Evolutionary conservation across 768 basidiomycete genomes (phyloP).

Genomic region (Xerocomus potaroensis): DNA sequence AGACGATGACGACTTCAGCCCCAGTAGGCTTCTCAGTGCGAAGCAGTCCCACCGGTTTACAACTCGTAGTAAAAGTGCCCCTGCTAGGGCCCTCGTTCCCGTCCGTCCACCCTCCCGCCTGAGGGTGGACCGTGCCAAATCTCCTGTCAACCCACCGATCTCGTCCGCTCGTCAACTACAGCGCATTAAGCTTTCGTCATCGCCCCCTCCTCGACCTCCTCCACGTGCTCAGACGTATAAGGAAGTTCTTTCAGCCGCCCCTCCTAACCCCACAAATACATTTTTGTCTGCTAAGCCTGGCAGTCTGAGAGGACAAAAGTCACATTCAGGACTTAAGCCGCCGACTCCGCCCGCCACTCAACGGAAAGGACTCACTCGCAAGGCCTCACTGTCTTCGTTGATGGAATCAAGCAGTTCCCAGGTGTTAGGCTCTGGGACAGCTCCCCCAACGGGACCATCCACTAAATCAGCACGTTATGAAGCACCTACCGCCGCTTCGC

Average conservation of each 20-base stretch:
- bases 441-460: constrained; percentile 31
- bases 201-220: constrained; percentile 55
- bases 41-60: constrained; percentile 42
- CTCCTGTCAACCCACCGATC: constrained; percentile 62
- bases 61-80: constrained; percentile 57
- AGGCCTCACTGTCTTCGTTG: constrained; percentile 75
- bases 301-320: constrained; percentile 79
- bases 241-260: constrained; percentile 45
- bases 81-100: constrained; percentile 45
- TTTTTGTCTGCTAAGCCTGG: constrained; percentile 67
- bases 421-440: constrained; percentile 49
- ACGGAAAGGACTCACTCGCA: constrained; percentile 58
- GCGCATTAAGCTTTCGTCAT: constrained; percentile 63
- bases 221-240: constrained; percentile 59
- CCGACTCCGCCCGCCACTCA: constrained; percentile 63
- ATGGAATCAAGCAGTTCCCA: constrained; percentile 58
- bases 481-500: constrained; percentile 76
- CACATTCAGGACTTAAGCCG: constrained; percentile 76
- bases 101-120: constrained; percentile 61
- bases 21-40: constrained; percentile 59
- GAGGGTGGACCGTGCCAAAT: constrained; percentile 65
- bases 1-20: constrained; percentile 79
- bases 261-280: constrained; percentile 47
- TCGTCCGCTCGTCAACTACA: constrained; percentile 69
- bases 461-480: constrained; percentile 56